These are phyloP conservation scores for Anethum foeniculum DNA, from an alignment of 140 eudicot genomes.

Conservation along the genomic window DNA sequence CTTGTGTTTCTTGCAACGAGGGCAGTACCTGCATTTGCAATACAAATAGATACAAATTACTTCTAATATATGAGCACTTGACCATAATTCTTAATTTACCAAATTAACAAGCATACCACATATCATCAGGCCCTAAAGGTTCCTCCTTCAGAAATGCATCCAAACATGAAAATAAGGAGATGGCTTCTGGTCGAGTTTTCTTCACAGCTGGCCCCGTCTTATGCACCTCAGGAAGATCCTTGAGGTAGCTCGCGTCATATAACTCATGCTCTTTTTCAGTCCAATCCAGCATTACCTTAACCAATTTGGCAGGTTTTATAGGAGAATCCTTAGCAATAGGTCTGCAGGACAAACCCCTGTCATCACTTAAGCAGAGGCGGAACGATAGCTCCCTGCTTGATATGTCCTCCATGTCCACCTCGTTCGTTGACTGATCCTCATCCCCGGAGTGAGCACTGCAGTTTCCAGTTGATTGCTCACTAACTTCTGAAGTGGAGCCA, in stretches of 20 bases:
- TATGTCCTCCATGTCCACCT: constrained; percentile 36
- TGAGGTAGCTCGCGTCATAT: constrained; percentile 70
- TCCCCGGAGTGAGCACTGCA: constrained; percentile 27
- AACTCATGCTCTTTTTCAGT: constrained; percentile 57
- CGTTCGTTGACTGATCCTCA: constrained; percentile 18
- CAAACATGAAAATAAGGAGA: constrained; percentile 82
- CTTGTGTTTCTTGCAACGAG: constrained; percentile 80
- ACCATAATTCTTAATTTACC: not conserved
- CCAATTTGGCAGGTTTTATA: constrained; percentile 32
- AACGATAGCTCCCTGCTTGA: constrained; percentile 40
- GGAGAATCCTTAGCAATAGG: constrained; percentile 50
- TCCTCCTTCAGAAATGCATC: constrained; percentile 97
- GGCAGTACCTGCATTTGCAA: constrained; percentile 70
- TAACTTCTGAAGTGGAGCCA: constrained; percentile 34
- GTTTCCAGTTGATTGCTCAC: constrained; percentile 36
- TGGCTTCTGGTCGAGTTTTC: constrained; percentile 85
- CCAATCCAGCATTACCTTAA: constrained; percentile 81
- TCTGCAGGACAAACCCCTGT: constrained; percentile 46
- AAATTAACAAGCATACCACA: constrained; percentile 49
- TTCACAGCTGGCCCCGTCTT: constrained; percentile 57
- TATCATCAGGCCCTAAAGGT: constrained; percentile 97
- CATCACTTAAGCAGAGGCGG: constrained; percentile 49
- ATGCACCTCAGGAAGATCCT: constrained; percentile 82
- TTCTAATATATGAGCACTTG: not conserved
- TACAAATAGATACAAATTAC: not conserved